These are phyloP conservation scores for Mortierella claussenii DNA, from an alignment of 192 early-diverging fungal genomes.

Conservation along the genomic window DNA sequence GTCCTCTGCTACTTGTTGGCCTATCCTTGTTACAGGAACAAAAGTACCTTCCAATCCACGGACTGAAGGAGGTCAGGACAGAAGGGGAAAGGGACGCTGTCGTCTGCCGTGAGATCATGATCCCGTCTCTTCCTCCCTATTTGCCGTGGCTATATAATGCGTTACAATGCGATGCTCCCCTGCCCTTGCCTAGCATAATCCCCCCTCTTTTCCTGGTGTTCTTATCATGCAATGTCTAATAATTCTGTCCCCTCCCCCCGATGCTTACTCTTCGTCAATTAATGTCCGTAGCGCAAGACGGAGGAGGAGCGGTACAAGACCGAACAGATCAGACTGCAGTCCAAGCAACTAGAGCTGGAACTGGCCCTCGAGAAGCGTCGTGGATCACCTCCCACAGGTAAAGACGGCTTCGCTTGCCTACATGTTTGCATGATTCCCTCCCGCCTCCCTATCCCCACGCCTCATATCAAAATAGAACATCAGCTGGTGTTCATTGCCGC, in stretches of 20 bases:
- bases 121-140: not conserved
- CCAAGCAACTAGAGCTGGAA: constrained; percentile 55
- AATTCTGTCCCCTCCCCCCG: not conserved
- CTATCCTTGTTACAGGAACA: no score
- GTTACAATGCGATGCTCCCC: no score
- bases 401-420: no score
- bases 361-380: constrained; percentile 38
- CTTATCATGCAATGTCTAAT: not conserved
- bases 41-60: no score
- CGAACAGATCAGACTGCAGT: constrained; percentile 50
- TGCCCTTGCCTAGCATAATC: no score
- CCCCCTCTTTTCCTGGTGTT: no score
- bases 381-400: constrained; percentile 38
- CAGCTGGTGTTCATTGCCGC: not conserved
- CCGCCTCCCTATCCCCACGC: no score
- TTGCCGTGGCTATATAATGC: not conserved
- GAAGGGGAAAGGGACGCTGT: no score
- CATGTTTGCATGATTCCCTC: no score
- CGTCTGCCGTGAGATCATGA: no score
- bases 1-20: no score
- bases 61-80: no score
- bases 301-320: constrained; percentile 60
- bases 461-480: not conserved
- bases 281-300: constrained; percentile 29
- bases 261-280: not conserved